phyloP scores from a whole-genome alignment of 164 flowering plant genomes.

The Berberis vulgaris region DNA sequence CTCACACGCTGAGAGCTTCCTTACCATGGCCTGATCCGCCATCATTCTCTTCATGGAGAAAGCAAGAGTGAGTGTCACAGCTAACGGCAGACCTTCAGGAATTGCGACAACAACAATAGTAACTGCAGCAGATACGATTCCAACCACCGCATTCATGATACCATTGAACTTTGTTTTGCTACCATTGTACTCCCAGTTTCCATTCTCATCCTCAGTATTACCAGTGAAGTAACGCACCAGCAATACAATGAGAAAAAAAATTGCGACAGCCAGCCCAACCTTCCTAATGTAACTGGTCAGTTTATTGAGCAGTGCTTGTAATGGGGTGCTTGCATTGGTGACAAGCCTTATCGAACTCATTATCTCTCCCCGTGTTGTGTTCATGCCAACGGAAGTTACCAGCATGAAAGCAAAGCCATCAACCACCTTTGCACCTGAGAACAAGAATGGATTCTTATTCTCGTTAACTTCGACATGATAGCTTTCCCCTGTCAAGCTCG shows the following conservation, averaged over 20 bases:
- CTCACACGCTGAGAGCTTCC: conserved; percentile 30
- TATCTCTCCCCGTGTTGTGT: conserved; percentile 39
- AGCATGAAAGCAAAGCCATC: conserved; percentile 49
- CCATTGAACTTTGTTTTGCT: conserved; percentile 29
- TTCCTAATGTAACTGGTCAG: conserved; percentile 50
- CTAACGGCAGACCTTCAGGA: conserved; percentile 35
- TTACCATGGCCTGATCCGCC: conserved; percentile 30
- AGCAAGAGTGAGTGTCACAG: conserved; percentile 33
- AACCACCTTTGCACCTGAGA: conserved; percentile 32
- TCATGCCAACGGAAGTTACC: conserved; percentile 38
- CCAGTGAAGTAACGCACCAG: conserved; percentile 31
- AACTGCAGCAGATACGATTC: conserved; percentile 30
- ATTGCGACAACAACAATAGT: conserved; percentile 36
- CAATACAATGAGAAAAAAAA: conserved; percentile 26
- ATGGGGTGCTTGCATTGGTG: conserved; percentile 40
- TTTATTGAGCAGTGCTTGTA: conserved; percentile 48
- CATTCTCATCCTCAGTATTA: conserved; percentile 30
- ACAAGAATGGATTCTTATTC: conserved; percentile 19
- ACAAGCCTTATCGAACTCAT: conserved; percentile 45
- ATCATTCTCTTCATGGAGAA: conserved; percentile 40
- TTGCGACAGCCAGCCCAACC: conserved; percentile 45
- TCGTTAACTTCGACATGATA: conserved; percentile 24
- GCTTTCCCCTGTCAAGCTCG: conserved; percentile 43
- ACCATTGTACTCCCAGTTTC: conserved; percentile 30
- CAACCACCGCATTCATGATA: conserved; percentile 19